Evolutionary conservation across 306 rosid species (phyloP).

Genomic region (Oemleria cerasiformis): DNA sequence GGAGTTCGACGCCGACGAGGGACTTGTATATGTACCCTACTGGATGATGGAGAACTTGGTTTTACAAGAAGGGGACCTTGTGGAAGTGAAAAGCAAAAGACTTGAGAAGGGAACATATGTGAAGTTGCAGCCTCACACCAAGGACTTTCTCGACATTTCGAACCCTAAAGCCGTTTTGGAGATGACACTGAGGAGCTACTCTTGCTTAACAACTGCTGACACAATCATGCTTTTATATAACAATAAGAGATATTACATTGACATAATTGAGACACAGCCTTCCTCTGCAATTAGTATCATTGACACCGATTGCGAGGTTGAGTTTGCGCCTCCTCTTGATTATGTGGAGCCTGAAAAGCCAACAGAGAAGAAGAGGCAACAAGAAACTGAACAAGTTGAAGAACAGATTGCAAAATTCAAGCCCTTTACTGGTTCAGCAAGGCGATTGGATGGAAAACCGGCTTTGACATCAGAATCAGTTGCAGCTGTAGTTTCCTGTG

Average conservation of each 20-base stretch:
- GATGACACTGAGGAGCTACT: background rate
- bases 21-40: background rate
- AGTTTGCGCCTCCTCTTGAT: slow-evolving; percentile 20
- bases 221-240: background rate
- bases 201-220: slow-evolving; percentile 24
- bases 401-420: slow-evolving; percentile 4
- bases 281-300: slow-evolving; percentile 6
- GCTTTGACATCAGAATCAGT: background rate
- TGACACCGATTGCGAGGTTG: slow-evolving; percentile 23
- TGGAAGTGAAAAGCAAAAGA: background rate
- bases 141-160: slow-evolving; percentile 4
- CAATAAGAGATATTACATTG: background rate
- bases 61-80: background rate
- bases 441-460: slow-evolving; percentile 10
- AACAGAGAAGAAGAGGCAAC: background rate
- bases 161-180: slow-evolving; percentile 21
- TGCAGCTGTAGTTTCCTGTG: background rate
- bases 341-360: slow-evolving; percentile 3
- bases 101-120: slow-evolving; percentile 13
- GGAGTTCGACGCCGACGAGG: slow-evolving; percentile 23
- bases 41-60: slow-evolving; percentile 26
- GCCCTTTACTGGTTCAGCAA: slow-evolving; percentile 1
- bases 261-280: slow-evolving; percentile 15
- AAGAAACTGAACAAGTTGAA: background rate
- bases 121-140: slow-evolving; percentile 15